Percentiles rank a stretch among this genome's conserved stretches.
Conservation (phyloP, 441 rosid genomes). For the Corymbia calophylla region DNA sequence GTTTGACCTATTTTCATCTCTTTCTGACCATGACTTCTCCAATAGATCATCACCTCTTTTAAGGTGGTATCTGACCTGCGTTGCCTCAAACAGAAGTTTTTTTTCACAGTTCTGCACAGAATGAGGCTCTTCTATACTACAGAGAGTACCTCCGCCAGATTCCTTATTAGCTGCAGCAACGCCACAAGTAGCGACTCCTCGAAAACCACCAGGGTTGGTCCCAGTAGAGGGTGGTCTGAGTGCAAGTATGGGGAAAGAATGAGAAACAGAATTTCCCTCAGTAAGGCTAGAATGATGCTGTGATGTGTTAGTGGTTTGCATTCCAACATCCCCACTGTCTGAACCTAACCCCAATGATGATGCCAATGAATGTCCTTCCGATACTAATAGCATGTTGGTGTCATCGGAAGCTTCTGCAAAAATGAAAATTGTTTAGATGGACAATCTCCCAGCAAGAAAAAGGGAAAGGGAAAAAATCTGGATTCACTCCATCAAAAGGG, state of each 20-base stretch:
- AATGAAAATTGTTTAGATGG: not conserved
- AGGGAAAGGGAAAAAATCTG: not conserved
- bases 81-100: slow-evolving; percentile 27
- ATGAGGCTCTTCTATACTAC: slow-evolving; percentile 23
- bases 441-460: not conserved
- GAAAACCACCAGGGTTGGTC: not conserved
- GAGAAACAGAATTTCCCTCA: slow-evolving; percentile 8
- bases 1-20: slow-evolving; percentile 16
- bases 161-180: slow-evolving; percentile 7
- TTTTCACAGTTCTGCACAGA: slow-evolving; percentile 18
- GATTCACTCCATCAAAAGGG: not conserved
- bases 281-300: slow-evolving; percentile 11
- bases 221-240: slow-evolving; percentile 17
- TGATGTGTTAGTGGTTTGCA: slow-evolving; percentile 2
- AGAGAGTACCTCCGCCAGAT: not conserved
- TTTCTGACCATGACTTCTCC: slow-evolving; percentile 17
- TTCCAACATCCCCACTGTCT: slow-evolving; percentile 18
- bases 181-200: not conserved
- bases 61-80: slow-evolving; percentile 20
- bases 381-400: slow-evolving; percentile 11
- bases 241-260: slow-evolving; percentile 20
- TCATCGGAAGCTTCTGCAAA: slow-evolving; percentile 21
- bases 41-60: slow-evolving; percentile 13
- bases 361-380: slow-evolving; percentile 20
- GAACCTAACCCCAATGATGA: slow-evolving; percentile 18